Evolutionary conservation across 192 early-diverging fungal genomes (phyloP), one percentile per base, ranked within the genome.

Genomic region (Piromyces finnis): DNA sequence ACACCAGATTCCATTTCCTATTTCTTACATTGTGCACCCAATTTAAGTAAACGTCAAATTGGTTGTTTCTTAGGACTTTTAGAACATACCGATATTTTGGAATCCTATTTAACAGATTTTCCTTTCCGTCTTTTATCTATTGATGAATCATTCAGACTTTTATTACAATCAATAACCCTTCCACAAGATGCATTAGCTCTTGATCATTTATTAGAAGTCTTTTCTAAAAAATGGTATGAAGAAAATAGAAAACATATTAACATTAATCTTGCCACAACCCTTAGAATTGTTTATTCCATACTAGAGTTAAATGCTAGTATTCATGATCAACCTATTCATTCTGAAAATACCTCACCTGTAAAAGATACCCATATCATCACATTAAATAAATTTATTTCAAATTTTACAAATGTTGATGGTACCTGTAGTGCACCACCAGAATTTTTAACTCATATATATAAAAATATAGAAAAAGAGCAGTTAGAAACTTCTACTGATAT

Each of bases 1-100:
- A 92, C 91, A 22, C 88, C 91, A 14, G 79, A 89, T n/a, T 87
- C 86, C 18, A 90, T 92, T 29, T 90, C 91, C 17, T 85, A 90
- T 29, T 91, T 92, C 78, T 79, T 92, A 77, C 92, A 91, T 83
- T 88, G 88, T 29, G 92, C 92, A 0, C 89, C 91, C 0, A 89
- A 89, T 78, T 83, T 92, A 17, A 88, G 84, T 78, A 82, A 87
- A 28, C 79, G 85, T 2, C 90, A 92, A 80, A 82, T 92, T 6
- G 91, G 90, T 0, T 79, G 83, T 29, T 92, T 90, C 78, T 80
- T 92, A 9, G 85, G 88, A 4, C 83, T 91, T 29, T 82, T 83
- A 9, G 84, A 88, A 28, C 87, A 92, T 81, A 79, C 82, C 15
- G 88, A 90, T 37, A 86, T 92, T 5, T 86, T 91, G 39, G 80